phyloP scores from a whole-genome alignment of 345 rosid genomes.

The Brassica rapa region DNA sequence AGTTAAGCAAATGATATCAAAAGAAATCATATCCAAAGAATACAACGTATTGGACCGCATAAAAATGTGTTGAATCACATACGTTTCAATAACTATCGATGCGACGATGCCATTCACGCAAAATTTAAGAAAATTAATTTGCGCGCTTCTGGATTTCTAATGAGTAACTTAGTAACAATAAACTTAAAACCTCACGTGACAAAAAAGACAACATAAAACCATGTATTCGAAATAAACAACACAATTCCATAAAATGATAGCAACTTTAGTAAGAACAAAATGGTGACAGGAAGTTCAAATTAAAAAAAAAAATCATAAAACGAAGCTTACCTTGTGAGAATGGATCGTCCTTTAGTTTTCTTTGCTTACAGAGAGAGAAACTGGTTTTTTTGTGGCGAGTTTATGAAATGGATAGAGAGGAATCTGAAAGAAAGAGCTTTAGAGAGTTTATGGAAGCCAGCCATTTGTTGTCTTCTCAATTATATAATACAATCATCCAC shows the following conservation, averaged over 20 bases:
- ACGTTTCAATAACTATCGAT: not conserved
- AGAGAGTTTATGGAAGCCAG: constrained; percentile 29
- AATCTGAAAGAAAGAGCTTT: constrained; percentile 21
- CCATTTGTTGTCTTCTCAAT: constrained; percentile 27
- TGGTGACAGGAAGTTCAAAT: not conserved
- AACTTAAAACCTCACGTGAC: not conserved
- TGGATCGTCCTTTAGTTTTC: constrained; percentile 20
- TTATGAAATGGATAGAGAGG: constrained; percentile 22
- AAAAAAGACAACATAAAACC: not conserved
- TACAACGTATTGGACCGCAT: not conserved
- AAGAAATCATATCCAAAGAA: not conserved
- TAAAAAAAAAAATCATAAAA: not conserved
- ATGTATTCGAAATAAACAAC: not conserved
- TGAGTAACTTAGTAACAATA: not conserved
- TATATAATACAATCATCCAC: constrained; percentile 26
- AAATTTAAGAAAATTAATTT: not conserved
- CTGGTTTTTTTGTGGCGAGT: not conserved
- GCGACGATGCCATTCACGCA: not conserved
- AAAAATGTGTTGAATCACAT: not conserved
- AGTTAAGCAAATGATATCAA: not conserved
- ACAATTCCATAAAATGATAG: not conserved
- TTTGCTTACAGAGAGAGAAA: constrained; percentile 16
- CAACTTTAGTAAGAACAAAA: not conserved
- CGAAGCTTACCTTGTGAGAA: constrained; percentile 30
- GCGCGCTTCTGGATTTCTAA: not conserved